These are phyloP conservation scores for Saturnispora mendoncae DNA, from an alignment of 805 yeast genomes.

Conservation along the genomic window DNA sequence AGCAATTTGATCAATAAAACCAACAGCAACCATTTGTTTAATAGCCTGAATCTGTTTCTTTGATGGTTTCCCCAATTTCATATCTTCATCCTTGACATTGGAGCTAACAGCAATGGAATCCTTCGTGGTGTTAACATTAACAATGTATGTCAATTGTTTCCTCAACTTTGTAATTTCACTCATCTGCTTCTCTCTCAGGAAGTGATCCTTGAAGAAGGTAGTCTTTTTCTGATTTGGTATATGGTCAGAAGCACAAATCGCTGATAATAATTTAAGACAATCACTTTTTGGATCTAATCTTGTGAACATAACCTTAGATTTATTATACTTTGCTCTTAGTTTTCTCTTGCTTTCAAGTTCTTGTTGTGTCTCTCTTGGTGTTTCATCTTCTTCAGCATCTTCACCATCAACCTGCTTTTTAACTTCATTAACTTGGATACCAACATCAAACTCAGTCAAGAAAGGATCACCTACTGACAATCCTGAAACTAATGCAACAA, in stretches of 20 bases:
- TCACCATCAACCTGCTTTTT: slow-evolving; percentile 21
- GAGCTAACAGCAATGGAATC: slow-evolving; percentile 48
- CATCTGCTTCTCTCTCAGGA: slow-evolving; percentile 71
- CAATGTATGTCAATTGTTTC: slow-evolving; percentile 68
- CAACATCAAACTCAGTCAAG: slow-evolving; percentile 63
- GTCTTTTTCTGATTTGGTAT: slow-evolving; percentile 41
- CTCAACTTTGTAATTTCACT: slow-evolving; percentile 78
- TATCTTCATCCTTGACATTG: slow-evolving; percentile 30
- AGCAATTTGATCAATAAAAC: slow-evolving; percentile 86
- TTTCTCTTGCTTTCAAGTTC: slow-evolving; percentile 34
- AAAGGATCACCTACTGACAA: slow-evolving; percentile 92
- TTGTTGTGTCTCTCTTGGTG: slow-evolving; percentile 28
- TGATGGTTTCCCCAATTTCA: slow-evolving; percentile 59
- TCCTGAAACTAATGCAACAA: slow-evolving; percentile 88
- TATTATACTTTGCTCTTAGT: slow-evolving; percentile 43
- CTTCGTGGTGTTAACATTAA: slow-evolving; percentile 52
- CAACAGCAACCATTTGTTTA: slow-evolving; percentile 89
- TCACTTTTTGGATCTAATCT: slow-evolving; percentile 70
- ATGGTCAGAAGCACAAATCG: slow-evolving; percentile 81
- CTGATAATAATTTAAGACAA: slow-evolving; percentile 64
- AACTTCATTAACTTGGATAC: slow-evolving; percentile 31
- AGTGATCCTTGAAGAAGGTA: slow-evolving; percentile 49
- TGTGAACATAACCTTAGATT: slow-evolving; percentile 52
- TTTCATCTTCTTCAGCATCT: slow-evolving; percentile 27
- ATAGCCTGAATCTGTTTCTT: slow-evolving; percentile 63